Base-by-base conservation (phyloP, 352 stramenopile genomes). In the Elongisporangium prolatum region DNA sequence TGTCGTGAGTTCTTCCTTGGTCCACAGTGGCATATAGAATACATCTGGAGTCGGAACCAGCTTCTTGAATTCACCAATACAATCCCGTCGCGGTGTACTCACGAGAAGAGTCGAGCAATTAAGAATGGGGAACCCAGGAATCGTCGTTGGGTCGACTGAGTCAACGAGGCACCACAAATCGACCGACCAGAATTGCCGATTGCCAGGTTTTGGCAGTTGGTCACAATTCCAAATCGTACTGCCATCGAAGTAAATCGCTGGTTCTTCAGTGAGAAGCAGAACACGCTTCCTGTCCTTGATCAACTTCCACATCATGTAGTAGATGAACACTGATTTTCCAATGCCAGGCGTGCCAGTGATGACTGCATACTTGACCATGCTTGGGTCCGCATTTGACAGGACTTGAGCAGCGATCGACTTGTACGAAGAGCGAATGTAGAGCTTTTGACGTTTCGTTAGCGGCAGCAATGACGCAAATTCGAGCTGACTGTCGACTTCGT, bases 91-190 rank as follows among this genome's bases (percentile, higher is more conserved):
- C 40, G 51, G 61, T 64, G 64, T 67, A 20, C 60, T 71, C 54
- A 58, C 58, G 38, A 75, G 56, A 59, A 71, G 59, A 52, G 67
- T 48, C 14, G 61, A 68, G 44, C 61, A 69, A 7, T 37, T 4
- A 10, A 25, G 11, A 53, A 59, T 34, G 25, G 64, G 60, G 40
- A 71, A 52, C n/a, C 21, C 63, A 54, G 40, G n/a, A 17, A 68
- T 65, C 24, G 4, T 28, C 50, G 52, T 64, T 63, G 65, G 60
- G 25, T 65, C 53, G 6, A 63, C 9, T 13, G 65, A 61, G 28
- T 74, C 59, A n/a, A 75, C 57, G 10, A 75, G 67, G 21, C 63
- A 75, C 67, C 67, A 75, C 56, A 72, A 38, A 57, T 63, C 60
- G 25, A 53, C 25, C 21, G 60, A 59, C 65, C 57, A 69, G 20